Evolutionary conservation across 2,329 filamentous ascomycete genomes (phyloP).

Genomic region (Nemania abortiva): DNA sequence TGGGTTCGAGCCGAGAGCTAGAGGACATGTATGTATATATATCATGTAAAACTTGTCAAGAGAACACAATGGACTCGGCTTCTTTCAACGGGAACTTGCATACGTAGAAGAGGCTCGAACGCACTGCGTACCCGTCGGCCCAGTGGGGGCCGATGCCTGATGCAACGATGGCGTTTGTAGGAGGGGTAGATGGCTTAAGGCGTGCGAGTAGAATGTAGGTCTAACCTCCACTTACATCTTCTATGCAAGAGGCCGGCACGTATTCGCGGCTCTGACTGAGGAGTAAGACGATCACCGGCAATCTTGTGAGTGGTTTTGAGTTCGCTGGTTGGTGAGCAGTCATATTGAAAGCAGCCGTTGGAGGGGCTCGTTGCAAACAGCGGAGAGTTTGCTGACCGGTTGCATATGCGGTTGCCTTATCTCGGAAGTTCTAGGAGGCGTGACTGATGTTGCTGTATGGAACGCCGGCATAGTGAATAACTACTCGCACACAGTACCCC

Average conservation of each 20-base stretch:
- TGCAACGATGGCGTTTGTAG: neutral
- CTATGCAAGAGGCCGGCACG: neutral
- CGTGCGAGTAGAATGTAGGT: neutral
- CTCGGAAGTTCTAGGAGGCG: neutral
- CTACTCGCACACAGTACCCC: too few relatives aligned
- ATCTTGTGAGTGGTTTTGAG: neutral
- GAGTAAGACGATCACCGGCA: neutral
- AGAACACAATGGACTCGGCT: neutral
- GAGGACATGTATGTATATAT: conserved; percentile 9
- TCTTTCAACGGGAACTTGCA: neutral
- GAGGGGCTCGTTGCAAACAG: neutral
- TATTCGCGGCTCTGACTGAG: neutral
- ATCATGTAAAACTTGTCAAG: neutral
- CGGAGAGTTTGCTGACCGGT: neutral
- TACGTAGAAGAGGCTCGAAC: conserved; percentile 1
- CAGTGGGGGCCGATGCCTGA: neutral
- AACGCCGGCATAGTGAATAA: too few relatives aligned
- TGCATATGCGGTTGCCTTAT: neutral
- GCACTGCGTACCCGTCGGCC: neutral
- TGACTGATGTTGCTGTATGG: too few relatives aligned
- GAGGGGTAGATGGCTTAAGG: conserved; percentile 17
- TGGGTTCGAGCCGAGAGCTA: neutral
- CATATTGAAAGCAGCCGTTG: neutral
- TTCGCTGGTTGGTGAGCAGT: neutral
- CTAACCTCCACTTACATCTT: neutral